Percentiles rank a stretch among this genome's conserved stretches.
phyloP scores from a whole-genome alignment of 1,284 basidiomycete genomes.

The Coniophora puteana region DNA sequence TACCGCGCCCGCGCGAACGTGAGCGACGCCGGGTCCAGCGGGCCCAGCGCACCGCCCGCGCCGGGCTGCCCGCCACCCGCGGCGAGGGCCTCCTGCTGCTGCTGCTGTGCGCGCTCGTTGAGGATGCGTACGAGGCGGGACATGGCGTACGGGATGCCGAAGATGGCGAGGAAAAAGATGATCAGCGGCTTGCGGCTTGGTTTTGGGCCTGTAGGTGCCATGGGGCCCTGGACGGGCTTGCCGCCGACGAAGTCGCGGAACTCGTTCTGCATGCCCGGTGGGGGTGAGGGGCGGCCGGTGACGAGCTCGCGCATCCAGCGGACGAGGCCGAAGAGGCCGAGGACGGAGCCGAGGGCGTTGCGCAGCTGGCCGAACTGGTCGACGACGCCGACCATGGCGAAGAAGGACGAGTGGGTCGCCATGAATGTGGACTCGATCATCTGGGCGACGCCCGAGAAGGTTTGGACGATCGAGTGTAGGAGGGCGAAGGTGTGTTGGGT shows the following conservation, averaged over 20 bases:
- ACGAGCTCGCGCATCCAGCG: constrained; percentile 75
- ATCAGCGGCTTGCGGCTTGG: constrained; percentile 88
- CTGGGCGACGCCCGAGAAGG: constrained; percentile 94
- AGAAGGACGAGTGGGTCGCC: constrained; percentile 98
- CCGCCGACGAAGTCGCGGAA: constrained; percentile 71
- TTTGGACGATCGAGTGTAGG: constrained; percentile 92
- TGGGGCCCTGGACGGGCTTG: constrained; percentile 53
- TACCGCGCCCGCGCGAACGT: constrained; percentile 89
- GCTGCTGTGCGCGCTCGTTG: constrained; percentile 57
- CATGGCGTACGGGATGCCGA: constrained; percentile 96
- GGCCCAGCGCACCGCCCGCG: constrained; percentile 45
- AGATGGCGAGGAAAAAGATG: constrained; percentile 92
- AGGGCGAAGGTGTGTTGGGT: constrained; percentile 94
- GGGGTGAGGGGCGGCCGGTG: constrained; percentile 41
- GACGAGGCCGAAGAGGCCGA: constrained; percentile 88
- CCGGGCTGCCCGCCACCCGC: constrained; percentile 21
- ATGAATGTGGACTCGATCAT: constrained; percentile 98
- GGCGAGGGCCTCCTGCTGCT: constrained; percentile 31
- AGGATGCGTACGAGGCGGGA: constrained; percentile 84
- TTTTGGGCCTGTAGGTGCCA: constrained; percentile 43
- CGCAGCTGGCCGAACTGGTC: constrained; percentile 93
- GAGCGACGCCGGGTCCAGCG: constrained; percentile 69
- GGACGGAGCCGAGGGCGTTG: constrained; percentile 90
- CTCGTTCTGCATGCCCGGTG: constrained; percentile 46
- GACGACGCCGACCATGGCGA: constrained; percentile 97